A percentile compares a stretch with the other conserved stretches of the same genome.
These are phyloP conservation scores for Omphalea diandra DNA, from an alignment of 441 rosid genomes.

Conservation along the genomic window DNA sequence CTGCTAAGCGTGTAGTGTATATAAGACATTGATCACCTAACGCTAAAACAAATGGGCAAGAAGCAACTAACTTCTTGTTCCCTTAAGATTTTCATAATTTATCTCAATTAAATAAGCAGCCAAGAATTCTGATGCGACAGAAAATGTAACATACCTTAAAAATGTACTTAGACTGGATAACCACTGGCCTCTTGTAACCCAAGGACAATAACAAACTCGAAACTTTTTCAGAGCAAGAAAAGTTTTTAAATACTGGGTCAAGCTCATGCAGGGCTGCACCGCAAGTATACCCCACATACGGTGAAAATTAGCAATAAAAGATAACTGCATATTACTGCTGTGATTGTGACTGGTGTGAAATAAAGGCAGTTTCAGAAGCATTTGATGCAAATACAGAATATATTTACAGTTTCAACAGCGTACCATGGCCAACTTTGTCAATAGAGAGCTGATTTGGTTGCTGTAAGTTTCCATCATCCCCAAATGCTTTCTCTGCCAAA, in stretches of 20 bases:
- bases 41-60: not conserved
- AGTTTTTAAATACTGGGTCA: slow-evolving; percentile 73
- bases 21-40: not conserved
- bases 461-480: slow-evolving; percentile 63
- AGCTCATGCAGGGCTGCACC: slow-evolving; percentile 86
- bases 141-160: slow-evolving; percentile 58
- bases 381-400: slow-evolving; percentile 1
- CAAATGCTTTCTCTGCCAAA: slow-evolving; percentile 76
- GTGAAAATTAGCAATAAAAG: not conserved
- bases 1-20: not conserved
- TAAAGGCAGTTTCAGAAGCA: slow-evolving; percentile 4
- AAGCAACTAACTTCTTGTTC: not conserved
- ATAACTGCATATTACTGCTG: not conserved
- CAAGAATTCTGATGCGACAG: not conserved
- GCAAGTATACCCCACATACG: slow-evolving; percentile 31
- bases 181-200: slow-evolving; percentile 67
- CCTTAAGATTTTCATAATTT: not conserved
- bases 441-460: slow-evolving; percentile 82
- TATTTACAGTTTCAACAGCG: slow-evolving; percentile 15
- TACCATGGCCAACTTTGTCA: slow-evolving; percentile 93
- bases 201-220: slow-evolving; percentile 60
- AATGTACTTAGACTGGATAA: slow-evolving; percentile 90
- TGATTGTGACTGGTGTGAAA: not conserved
- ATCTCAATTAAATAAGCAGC: not conserved
- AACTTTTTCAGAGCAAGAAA: slow-evolving; percentile 62